A percentile compares a stretch with the other conserved stretches of the same genome.
These are phyloP conservation scores for Hyaloperonospora arabidopsidis DNA, from an alignment of 352 stramenopile species.

Conservation along the genomic window DNA sequence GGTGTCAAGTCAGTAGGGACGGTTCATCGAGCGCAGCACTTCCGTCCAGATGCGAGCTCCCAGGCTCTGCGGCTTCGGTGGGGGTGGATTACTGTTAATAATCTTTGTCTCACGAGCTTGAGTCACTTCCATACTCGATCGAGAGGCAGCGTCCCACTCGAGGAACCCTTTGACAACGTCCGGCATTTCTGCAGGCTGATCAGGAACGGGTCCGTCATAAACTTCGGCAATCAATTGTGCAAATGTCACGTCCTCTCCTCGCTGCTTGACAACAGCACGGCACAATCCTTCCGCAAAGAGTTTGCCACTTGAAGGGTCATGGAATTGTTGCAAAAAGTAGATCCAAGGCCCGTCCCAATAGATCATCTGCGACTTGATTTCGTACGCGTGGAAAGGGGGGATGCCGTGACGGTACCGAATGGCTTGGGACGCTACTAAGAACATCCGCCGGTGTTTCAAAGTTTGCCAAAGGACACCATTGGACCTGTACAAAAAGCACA, in stretches of 20 bases:
- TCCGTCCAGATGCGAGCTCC: slow-evolving; percentile 25
- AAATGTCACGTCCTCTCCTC: slow-evolving; percentile 15
- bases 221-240: slow-evolving; percentile 29
- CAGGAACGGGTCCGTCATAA: slow-evolving; percentile 17
- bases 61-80: slow-evolving; percentile 16
- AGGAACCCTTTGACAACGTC: slow-evolving; percentile 34
- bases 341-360: slow-evolving; percentile 55
- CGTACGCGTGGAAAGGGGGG: slow-evolving; percentile 45
- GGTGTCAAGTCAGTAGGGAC: slow-evolving; percentile 9
- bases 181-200: slow-evolving; percentile 23
- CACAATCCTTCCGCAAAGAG: slow-evolving; percentile 48
- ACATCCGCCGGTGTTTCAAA: slow-evolving; percentile 55
- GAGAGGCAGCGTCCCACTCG: slow-evolving; percentile 33
- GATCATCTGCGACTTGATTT: slow-evolving; percentile 48
- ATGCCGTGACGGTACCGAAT: slow-evolving; percentile 62
- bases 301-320: slow-evolving; percentile 41
- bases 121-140: slow-evolving; percentile 29
- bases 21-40: slow-evolving; percentile 39
- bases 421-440: slow-evolving; percentile 51
- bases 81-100: not conserved
- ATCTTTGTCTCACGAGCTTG: slow-evolving; percentile 12
- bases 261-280: slow-evolving; percentile 28
- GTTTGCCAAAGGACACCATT: slow-evolving; percentile 48
- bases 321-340: slow-evolving; percentile 56
- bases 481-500: slow-evolving; percentile 6